Base-by-base conservation (phyloP, 768 basidiomycete genomes). In the Naganishia randhawae region DNA sequence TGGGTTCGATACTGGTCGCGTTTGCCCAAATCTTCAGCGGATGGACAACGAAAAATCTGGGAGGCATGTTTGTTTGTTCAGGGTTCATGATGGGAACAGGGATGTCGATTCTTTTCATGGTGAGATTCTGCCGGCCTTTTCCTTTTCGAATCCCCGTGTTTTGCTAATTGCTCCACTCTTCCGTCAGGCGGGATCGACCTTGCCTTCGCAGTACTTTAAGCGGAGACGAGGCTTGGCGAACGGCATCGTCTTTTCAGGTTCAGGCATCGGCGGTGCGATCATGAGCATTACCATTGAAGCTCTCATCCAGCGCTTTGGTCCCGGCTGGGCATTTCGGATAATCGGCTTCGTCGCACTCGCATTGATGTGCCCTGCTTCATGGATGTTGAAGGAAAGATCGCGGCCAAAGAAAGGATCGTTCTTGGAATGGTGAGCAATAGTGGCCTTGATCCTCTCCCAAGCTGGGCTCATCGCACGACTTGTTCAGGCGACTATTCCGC, bases 191-290 rank as follows among this genome's bases (percentile, higher is more conserved):
- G 70, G 45, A 0, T 69, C 74, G 4, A 68, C 70, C 9, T 61
- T 75, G 0, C 72, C 73, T 0, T 53, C 50, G 14, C 68, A 66
- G 35, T 75, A 74, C 57, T 75, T 73, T 53, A 57, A 41, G 1
- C 63, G 50, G 3, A 37, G 61, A n/a, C 53, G 76, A 14, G 73
- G 73, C 25, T 25, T 75, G 8, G 76, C 76, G 25, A 72, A 69
- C 3, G 77, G 75, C 4, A 35, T 78, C 52, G 73, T 76, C 16
- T 75, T 71, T 45, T 69, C 75, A 0, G 73, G 72, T 1, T 73
- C 69, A 0, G 77, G 77, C 0, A 19, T 74, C 4, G 75, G 77
- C 1, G 73, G 73, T 8, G 75, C 73, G 0, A 64, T 73, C 32
- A 50, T 76, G 27, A 64, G 69, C 16, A 55, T 75, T 29, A 45